phyloP scores from a whole-genome alignment of 2,329 filamentous ascomycete genomes.

The Ascochyta pisi region DNA sequence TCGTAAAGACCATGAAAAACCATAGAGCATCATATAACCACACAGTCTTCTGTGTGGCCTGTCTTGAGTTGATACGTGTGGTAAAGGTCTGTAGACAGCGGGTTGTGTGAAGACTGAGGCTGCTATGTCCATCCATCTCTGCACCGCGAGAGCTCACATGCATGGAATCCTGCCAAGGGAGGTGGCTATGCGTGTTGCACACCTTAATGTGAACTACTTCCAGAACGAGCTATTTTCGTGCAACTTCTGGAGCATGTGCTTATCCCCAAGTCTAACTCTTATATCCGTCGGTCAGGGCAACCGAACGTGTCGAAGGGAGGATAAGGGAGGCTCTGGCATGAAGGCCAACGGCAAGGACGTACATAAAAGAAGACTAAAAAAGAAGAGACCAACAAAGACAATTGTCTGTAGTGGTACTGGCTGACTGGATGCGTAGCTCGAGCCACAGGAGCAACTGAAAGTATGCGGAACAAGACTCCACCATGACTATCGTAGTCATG shows the following conservation, averaged over 20 bases:
- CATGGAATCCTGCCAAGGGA: not conserved
- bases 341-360: not conserved
- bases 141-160: no score
- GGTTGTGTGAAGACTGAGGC: no score
- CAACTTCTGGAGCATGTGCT: constrained; percentile 1
- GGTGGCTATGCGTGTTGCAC: no score
- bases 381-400: not conserved
- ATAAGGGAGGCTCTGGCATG: constrained; percentile 1
- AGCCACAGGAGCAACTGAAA: not conserved
- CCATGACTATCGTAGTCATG: not conserved
- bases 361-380: not conserved
- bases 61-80: no score
- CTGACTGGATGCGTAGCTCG: not conserved
- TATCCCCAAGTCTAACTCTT: not conserved
- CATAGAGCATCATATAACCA: no score
- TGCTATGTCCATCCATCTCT: no score
- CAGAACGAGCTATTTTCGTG: not conserved
- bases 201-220: not conserved
- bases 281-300: not conserved
- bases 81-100: no score
- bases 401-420: not conserved
- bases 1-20: no score
- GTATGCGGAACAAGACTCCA: not conserved
- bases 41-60: no score
- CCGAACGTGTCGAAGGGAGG: constrained; percentile 6